A percentile compares a stretch with the other conserved stretches of the same genome.
Evolutionary conservation across 441 rosid species (phyloP).

Genomic region (Euphorbia schlechtendalii): DNA sequence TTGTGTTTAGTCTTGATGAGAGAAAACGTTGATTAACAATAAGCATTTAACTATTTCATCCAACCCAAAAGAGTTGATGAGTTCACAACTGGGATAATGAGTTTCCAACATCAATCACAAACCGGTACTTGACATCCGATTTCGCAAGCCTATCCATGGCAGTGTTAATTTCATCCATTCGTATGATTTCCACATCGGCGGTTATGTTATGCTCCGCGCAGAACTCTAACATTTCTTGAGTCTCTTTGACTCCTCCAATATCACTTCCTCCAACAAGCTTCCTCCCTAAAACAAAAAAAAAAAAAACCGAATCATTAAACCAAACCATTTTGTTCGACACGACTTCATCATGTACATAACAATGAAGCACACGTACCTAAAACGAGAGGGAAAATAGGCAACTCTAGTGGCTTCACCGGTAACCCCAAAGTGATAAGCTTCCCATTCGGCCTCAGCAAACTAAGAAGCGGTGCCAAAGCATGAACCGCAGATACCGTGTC

Average conservation of each 20-base stretch:
- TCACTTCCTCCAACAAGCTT: slow-evolving; percentile 74
- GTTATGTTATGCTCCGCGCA: slow-evolving; percentile 63
- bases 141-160: slow-evolving; percentile 74
- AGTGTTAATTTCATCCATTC: slow-evolving; percentile 49
- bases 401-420: slow-evolving; percentile 67
- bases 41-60: too few species aligned
- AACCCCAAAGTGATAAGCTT: slow-evolving; percentile 64
- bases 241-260: slow-evolving; percentile 72
- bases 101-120: slow-evolving; percentile 72
- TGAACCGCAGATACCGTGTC: slow-evolving; percentile 82
- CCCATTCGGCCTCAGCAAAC: slow-evolving; percentile 63
- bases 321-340: background rate
- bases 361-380: slow-evolving; percentile 35
- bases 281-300: slow-evolving; percentile 33
- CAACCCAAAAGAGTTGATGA: background rate
- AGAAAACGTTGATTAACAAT: too few species aligned
- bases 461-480: slow-evolving; percentile 49
- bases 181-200: slow-evolving; percentile 69
- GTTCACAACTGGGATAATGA: slow-evolving; percentile 28
- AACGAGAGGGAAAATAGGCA: slow-evolving; percentile 62
- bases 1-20: too few species aligned
- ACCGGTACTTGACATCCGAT: slow-evolving; percentile 70
- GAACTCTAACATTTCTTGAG: slow-evolving; percentile 81
- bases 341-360: too few species aligned
- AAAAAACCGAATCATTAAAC: too few species aligned